These are phyloP conservation scores for Dillenia suffruticosa DNA, from an alignment of 164 flowering plant species.

Conservation along the genomic window DNA sequence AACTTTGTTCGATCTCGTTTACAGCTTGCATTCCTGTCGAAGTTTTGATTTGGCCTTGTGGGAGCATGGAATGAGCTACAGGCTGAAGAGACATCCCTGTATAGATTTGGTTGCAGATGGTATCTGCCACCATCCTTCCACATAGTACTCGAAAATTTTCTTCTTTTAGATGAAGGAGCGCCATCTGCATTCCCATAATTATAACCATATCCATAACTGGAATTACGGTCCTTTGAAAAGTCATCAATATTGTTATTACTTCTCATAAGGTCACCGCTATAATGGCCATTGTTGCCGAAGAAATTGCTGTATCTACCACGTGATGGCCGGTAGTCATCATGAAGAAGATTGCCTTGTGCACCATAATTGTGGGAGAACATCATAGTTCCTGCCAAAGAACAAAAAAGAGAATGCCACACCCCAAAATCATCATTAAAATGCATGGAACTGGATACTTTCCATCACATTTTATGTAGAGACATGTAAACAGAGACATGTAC, in stretches of 20 bases:
- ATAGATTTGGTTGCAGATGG: constrained; percentile 22
- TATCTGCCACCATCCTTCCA: constrained; percentile 38
- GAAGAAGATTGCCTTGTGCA: constrained; percentile 24
- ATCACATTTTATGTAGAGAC: too few relatives aligned
- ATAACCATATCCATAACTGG: constrained; percentile 18
- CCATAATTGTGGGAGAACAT: constrained; percentile 26
- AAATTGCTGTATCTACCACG: constrained; percentile 14
- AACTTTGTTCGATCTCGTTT: constrained; percentile 52
- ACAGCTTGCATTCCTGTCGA: constrained; percentile 20
- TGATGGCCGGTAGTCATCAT: constrained; percentile 21
- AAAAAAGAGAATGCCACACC: neutral
- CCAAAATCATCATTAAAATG: too few relatives aligned
- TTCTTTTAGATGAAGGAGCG: constrained; percentile 49
- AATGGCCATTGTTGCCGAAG: constrained; percentile 7
- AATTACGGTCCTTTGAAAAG: constrained; percentile 9
- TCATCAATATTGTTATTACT: constrained; percentile 15
- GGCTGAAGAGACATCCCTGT: constrained; percentile 27
- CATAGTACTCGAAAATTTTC: constrained; percentile 42
- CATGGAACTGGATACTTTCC: too few relatives aligned
- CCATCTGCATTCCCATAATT: constrained; percentile 18
- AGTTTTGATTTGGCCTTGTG: constrained; percentile 27
- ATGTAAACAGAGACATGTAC: too few relatives aligned
- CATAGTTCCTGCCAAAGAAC: constrained; percentile 30
- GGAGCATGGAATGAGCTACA: constrained; percentile 15
- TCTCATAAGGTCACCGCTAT: constrained; percentile 3